These are phyloP conservation scores for Corymbia citriodora DNA, from an alignment of 441 rosid species.

Conservation along the genomic window DNA sequence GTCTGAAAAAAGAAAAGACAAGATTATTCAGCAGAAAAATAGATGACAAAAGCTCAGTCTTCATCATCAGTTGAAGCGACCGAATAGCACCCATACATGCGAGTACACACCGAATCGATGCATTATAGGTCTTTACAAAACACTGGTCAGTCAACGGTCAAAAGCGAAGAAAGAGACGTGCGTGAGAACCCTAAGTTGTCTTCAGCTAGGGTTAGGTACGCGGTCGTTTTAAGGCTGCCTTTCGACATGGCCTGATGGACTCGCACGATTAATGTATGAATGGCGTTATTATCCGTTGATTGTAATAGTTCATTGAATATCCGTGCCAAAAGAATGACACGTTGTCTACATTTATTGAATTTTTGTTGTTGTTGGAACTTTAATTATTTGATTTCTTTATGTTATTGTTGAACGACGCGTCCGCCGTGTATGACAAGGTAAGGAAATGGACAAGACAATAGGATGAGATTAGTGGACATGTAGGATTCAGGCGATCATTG, in stretches of 20 bases:
- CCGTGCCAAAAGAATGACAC: not conserved
- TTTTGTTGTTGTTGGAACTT: not conserved
- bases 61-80: not conserved
- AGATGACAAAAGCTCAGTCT: not conserved
- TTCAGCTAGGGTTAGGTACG: not conserved
- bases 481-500: not conserved
- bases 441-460: not conserved
- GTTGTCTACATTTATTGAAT: not conserved
- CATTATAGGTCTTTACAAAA: not conserved
- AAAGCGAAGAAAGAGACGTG: not conserved
- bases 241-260: not conserved
- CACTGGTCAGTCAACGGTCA: not conserved
- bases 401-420: fast-evolving
- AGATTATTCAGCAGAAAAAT: not conserved
- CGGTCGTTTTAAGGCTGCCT: not conserved
- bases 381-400: not conserved
- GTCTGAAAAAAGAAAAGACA: not conserved
- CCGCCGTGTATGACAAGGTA: fast-evolving
- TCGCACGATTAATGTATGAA: not conserved
- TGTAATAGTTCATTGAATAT: not conserved
- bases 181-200: not conserved
- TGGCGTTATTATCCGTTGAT: not conserved
- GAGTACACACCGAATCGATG: not conserved
- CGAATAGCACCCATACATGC: not conserved
- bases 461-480: not conserved